These are phyloP conservation scores for Candida ipomoeae DNA, from an alignment of 805 yeast genomes.

Conservation along the genomic window DNA sequence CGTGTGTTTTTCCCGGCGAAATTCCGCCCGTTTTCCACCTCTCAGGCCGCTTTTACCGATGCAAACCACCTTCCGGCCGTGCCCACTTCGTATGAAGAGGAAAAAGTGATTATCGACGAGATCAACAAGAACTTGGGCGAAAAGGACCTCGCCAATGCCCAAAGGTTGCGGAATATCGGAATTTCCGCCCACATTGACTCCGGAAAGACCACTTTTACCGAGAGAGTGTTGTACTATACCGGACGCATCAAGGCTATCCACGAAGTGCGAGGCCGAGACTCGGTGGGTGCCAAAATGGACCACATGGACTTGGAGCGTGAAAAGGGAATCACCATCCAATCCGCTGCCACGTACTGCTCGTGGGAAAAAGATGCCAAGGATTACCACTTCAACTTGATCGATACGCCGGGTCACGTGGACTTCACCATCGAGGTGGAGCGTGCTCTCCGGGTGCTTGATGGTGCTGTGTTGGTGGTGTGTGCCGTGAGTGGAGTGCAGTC, in stretches of 20 bases:
- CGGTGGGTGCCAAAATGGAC: slow-evolving; percentile 99
- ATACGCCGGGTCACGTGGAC: slow-evolving; percentile 98
- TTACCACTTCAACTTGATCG: slow-evolving; percentile 91
- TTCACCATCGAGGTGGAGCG: slow-evolving; percentile 98
- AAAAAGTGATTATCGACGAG: slow-evolving; percentile 62
- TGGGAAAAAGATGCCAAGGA: slow-evolving; percentile 73
- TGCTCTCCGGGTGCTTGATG: slow-evolving; percentile 95
- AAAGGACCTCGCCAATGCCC: slow-evolving; percentile 48
- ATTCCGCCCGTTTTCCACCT: slow-evolving; percentile 3
- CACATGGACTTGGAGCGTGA: slow-evolving; percentile 98
- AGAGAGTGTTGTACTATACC: slow-evolving; percentile 91
- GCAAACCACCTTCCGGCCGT: slow-evolving; percentile 11
- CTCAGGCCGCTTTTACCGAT: background rate
- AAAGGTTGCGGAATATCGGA: slow-evolving; percentile 85
- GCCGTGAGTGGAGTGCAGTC: slow-evolving; percentile 98
- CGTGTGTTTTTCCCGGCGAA: background rate
- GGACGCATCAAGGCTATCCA: slow-evolving; percentile 96
- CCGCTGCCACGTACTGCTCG: slow-evolving; percentile 97
- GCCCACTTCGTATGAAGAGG: slow-evolving; percentile 62
- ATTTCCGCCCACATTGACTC: slow-evolving; percentile 98
- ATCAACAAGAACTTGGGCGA: slow-evolving; percentile 47
- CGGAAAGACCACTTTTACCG: slow-evolving; percentile 97
- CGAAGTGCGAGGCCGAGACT: slow-evolving; percentile 94
- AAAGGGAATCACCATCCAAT: slow-evolving; percentile 97
- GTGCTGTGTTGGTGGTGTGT: slow-evolving; percentile 97